Evolutionary conservation across 78 protist genomes (phyloP).

Genomic region (Anaeramoeba flamelloides): DNA sequence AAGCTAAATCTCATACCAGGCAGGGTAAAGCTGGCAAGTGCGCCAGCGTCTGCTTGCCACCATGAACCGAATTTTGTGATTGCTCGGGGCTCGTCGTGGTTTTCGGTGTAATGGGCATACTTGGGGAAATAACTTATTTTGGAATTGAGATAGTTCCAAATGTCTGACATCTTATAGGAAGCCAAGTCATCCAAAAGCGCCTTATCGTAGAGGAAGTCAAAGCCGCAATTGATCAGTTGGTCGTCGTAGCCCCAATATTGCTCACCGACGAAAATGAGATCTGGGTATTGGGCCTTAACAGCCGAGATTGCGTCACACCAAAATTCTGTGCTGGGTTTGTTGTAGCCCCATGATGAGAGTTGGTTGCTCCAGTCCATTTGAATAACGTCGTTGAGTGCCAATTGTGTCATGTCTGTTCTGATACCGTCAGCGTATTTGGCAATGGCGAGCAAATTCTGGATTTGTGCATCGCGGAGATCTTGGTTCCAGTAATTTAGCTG

Average conservation of each 20-base stretch:
- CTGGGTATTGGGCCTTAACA: slow-evolving; percentile 44
- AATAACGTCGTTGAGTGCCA: slow-evolving; percentile 34
- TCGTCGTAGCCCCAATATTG: slow-evolving; percentile 39
- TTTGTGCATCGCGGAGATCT: neutral
- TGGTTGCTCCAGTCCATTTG: slow-evolving; percentile 42
- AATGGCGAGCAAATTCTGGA: slow-evolving; percentile 13
- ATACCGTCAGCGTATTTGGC: slow-evolving; percentile 53
- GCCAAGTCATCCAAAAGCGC: slow-evolving; percentile 5
- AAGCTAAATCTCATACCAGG: slow-evolving; percentile 49
- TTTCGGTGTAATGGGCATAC: neutral
- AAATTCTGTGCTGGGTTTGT: slow-evolving; percentile 46
- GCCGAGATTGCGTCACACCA: slow-evolving; percentile 49
- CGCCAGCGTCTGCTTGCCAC: slow-evolving; percentile 53
- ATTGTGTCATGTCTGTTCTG: slow-evolving; percentile 70
- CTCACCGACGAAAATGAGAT: slow-evolving; percentile 54
- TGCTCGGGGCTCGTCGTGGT: slow-evolving; percentile 28
- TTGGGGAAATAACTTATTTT: neutral
- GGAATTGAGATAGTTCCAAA: neutral
- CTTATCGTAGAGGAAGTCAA: slow-evolving; percentile 69
- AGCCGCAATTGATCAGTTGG: slow-evolving; percentile 38
- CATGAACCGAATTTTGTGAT: slow-evolving; percentile 37
- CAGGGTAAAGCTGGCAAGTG: slow-evolving; percentile 41
- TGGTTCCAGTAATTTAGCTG: slow-evolving; percentile 4
- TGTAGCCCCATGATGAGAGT: slow-evolving; percentile 38
- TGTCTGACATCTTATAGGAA: neutral